Evolutionary conservation across 1,284 basidiomycete species (phyloP), one percentile per base, ranked within the genome.

Genomic region (Boletus mariae): DNA sequence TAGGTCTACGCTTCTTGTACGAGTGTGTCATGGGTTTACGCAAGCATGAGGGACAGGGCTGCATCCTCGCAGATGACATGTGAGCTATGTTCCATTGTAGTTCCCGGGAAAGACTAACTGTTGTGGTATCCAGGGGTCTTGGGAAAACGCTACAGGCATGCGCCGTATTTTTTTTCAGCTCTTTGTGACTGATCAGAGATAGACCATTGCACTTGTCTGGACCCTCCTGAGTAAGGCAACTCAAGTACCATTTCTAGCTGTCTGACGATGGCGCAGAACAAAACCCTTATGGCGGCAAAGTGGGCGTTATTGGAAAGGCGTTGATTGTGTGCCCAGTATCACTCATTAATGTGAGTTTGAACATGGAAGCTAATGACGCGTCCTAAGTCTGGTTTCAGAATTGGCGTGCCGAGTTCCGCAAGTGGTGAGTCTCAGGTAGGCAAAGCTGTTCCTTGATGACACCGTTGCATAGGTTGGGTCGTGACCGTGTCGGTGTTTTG

Each of bases 51-150:
- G 87, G 88, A 7, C 81, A 92, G 60, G 97, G 97, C 1, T 96
- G 92, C 62, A 98, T 99, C 57, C 79, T 99, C 28, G 97, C 96
- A 1, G 97, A 99, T 70, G 96, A 99, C 65, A 96, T 97, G 92
- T 90, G 11, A 49, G 52, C 55, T 38, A 37, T 47, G 28, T 49
- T 50, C n/a, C 37, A 15, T 52, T 56, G 34, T 40, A 10, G 11
- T 34, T 34, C 34, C 40, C 31, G 29, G 29, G 23, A 48, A 43
- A 20, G 57, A 34, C 56, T 59, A 43, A 55, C 45, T 57, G 50
- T 58, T 41, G 44, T 41, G 31, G 43, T 34, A 42, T 47, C 9
- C 57, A 95, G 94, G 93, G 94, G 94, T 45, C 81, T 97, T 52
- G 94, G 94, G 15, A 98, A 98, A 74, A 97, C 94, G 0, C 73